A percentile compares a stretch with the other conserved stretches of the same genome.
Evolutionary conservation across 176 grass and related monocot species (phyloP).

Genomic region (Sorghum bicolor): DNA sequence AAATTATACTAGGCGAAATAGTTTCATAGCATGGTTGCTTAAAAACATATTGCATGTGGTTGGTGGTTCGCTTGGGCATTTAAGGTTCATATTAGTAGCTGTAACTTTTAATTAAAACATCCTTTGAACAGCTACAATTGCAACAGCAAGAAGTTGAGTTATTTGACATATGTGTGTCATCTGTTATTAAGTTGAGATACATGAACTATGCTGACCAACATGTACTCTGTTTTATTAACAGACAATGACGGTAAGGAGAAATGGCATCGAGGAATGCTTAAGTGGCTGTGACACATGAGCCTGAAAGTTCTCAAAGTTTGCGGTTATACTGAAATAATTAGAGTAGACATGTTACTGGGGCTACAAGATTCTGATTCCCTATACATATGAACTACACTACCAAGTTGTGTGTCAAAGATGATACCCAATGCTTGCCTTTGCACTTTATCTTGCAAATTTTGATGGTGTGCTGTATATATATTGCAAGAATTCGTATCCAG

Average conservation of each 20-base stretch:
- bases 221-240: not conserved
- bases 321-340: not conserved
- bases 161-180: too few relatives aligned
- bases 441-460: not conserved
- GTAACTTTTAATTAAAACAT: not conserved
- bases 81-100: not conserved
- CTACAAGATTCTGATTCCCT: not conserved
- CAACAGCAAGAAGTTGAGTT: not conserved
- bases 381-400: not conserved
- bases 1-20: not conserved
- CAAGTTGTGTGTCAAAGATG: not conserved
- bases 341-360: not conserved
- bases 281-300: not conserved
- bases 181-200: not conserved
- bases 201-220: not conserved
- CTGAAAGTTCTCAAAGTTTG: not conserved
- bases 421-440: not conserved
- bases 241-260: not conserved
- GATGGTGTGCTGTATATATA: not conserved
- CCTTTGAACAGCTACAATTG: not conserved
- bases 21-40: not conserved
- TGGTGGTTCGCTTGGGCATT: not conserved
- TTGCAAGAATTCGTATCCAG: not conserved
- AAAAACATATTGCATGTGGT: not conserved
- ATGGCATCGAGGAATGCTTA: not conserved